Evolutionary conservation across 345 rosid species (phyloP).

Genomic region (Hirschfeldia incana): DNA sequence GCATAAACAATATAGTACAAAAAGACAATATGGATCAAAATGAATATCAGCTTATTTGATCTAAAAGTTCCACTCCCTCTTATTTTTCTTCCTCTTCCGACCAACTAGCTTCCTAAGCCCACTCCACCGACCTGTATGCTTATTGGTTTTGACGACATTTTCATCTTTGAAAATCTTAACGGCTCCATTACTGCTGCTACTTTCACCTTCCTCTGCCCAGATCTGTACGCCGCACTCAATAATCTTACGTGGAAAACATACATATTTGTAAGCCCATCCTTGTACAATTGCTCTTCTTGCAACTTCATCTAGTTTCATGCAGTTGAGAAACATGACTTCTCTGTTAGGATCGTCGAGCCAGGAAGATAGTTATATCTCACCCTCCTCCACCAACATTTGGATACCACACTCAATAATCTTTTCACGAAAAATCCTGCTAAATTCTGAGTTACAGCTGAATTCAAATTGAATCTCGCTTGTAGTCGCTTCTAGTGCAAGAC

Average conservation of each 20-base stretch:
- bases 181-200: neutral
- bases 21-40: neutral
- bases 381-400: neutral
- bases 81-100: neutral
- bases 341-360: neutral
- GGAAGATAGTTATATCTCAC: neutral
- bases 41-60: neutral
- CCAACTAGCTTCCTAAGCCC: neutral
- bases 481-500: neutral
- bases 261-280: neutral
- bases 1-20: neutral
- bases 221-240: neutral
- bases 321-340: neutral
- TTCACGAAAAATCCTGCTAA: no score
- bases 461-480: neutral
- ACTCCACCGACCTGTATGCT: neutral
- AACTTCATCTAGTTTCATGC: neutral
- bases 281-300: neutral
- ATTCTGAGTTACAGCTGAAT: neutral
- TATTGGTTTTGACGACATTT: neutral
- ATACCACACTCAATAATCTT: neutral
- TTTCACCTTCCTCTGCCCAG: neutral
- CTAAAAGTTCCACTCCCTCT: neutral
- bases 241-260: neutral
- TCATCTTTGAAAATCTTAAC: neutral